Conservation (phyloP, 2,329 filamentous ascomycete genomes). For the Aspergillus quadrilineatus region DNA sequence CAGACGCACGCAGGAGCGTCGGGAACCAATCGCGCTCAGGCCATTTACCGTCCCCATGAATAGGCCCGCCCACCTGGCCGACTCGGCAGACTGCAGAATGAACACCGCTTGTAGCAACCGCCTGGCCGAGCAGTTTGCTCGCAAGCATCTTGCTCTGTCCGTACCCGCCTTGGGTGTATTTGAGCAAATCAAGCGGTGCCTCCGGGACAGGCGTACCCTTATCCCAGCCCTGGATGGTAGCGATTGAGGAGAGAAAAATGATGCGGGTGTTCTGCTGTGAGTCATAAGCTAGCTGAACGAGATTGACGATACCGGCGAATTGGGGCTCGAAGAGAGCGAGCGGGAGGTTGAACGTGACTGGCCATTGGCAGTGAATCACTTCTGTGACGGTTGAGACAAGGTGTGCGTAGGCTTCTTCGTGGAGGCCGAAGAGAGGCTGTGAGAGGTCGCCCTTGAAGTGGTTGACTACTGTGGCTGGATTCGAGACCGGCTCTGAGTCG, state of each 20-base stretch:
- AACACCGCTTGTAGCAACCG: neutral
- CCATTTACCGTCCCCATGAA: neutral
- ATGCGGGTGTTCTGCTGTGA: neutral
- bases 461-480: neutral
- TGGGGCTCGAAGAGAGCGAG: slow-evolving; percentile 10
- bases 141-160: slow-evolving; percentile 14
- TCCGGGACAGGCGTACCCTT: slow-evolving; percentile 5
- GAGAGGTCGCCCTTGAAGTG: slow-evolving; percentile 8
- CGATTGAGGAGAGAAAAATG: slow-evolving; percentile 14
- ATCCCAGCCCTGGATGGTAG: slow-evolving; percentile 7
- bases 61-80: slow-evolving; percentile 5
- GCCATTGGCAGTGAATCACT: slow-evolving; percentile 15
- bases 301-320: slow-evolving; percentile 5
- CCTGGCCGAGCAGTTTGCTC: slow-evolving; percentile 8
- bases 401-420: neutral
- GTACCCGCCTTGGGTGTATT: slow-evolving; percentile 8
- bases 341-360: slow-evolving; percentile 13
- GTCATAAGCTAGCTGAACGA: neutral
- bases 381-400: slow-evolving; percentile 7
- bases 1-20: slow-evolving; percentile 1
- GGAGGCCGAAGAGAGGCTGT: neutral
- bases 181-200: neutral
- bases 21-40: slow-evolving; percentile 13
- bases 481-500: neutral
- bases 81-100: slow-evolving; percentile 7